Base-by-base conservation (phyloP, 148 eudicot genomes). In the Selenicereus undatus region DNA sequence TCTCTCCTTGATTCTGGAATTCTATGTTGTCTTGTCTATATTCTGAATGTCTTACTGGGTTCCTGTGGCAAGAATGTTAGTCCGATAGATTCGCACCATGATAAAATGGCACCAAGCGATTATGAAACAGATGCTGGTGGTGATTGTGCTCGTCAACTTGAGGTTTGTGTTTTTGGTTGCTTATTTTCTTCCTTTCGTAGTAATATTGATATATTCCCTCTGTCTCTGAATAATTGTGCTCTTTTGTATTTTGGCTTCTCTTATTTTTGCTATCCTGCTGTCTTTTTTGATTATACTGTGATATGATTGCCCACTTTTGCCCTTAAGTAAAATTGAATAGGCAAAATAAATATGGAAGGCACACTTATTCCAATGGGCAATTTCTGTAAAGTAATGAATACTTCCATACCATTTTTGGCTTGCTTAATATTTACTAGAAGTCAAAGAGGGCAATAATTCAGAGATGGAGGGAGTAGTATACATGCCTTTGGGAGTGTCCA, bases 151-250 rank as follows among this genome's bases (percentile, higher is more conserved):
- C 71, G 71, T 66, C 71, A 66, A 66, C 94, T 97, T 84, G 98
- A 97, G 99, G 99, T 94, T 71, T 83, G 82, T 81, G 32, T 71
- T 36, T 14, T 45, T 13, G 66, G 48, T 35, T 2, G 45, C 26
- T 54, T 74, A 27, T 39, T 43, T 72, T 35, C 74, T 73, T 45
- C 26, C 26, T 64, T 27, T 32, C 2, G 43, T 78, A 32, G 58
- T 65, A 17, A 22, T 76, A 21, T 48, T 48, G 52, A 48, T 48
- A 20, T 66, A 62, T 2, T 52, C 66, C 50, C 11, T 3, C 26
- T 51, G 39, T 26, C 43, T 39, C 8, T 39, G 43, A 39, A 39
- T 39, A 39, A 39, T 39, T 39, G 3, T 39, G 43, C 43, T 39
- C 43, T 7, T 39, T 39, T 39, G 5, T 39, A 39, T 39, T 39